Evolutionary conservation across 2,329 filamentous ascomycete species (phyloP), one percentile per base, ranked within the genome.

Genomic region (Myriangium duriaei): DNA sequence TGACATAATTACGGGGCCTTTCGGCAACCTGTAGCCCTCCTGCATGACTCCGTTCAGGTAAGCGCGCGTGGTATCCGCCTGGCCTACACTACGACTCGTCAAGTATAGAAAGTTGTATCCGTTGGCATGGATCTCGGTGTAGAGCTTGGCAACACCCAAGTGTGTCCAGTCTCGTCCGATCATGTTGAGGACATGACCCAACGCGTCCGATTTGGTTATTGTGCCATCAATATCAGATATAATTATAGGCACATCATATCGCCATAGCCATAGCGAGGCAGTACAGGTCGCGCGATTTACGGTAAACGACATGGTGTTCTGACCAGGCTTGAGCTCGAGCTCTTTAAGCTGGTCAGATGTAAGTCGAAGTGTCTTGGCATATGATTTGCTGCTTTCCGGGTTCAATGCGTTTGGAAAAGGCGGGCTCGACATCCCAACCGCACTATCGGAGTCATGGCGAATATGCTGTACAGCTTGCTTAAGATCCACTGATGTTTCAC

Each of bases 21-120:
- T 80, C 1, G 91, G 91, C 26, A 98, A 64, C 33, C 74, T 76
- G 62, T 84, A 93, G 18, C 79, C 79, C 41, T 94, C 88, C 58
- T 98, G 91, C 6, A 77, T 68, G 14, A 98, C 85, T 16, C 87
- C 86, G 42, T 87, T 81, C 3, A 98, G 69, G 56, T 98, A 98
- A 0, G 84, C 74, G 41, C 91, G 70, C 1, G 91, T 98, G 0
- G 69, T 86, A 59, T 98, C 91, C 11, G 91, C 83, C 59, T 92
- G 87, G 0, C 91, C 92, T 32, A 96, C 87, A 11, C 84, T 91
- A 36, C 91, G 79, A 56, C 83, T 92, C 0, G 91, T 98, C 32
- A 98, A 71, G 56, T 98, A 98, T 73, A 98, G 86, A 54, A 98
- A 92, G 58, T 98, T 96, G 68, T 96, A 98, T 5, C 91, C 91